Base-by-base conservation (phyloP, 345 rosid genomes). In the Turnera subulata region DNA sequence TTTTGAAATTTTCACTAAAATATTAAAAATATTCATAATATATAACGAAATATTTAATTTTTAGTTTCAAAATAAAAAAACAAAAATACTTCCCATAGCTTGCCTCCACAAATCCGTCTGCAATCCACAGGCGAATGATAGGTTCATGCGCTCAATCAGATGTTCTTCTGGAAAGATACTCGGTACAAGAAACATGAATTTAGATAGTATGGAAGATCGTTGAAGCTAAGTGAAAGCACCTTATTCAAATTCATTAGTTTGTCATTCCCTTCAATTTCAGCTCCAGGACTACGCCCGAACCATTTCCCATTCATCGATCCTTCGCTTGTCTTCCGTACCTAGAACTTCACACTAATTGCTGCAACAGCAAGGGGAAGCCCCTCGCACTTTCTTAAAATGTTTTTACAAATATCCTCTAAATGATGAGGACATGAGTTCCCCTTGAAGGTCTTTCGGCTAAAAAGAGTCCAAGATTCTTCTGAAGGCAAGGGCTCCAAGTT, bases 331-430 rank as follows among this genome's bases (percentile, higher is more conserved):
- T 42, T 56, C 43, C 29, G 9, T 40, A 4, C 49, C 60, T 49
- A n/a, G n/a, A 56, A 56, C n/a, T 40, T 35, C 14, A 20, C 60
- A 56, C 60, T 40, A 15, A 56, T 42, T 11, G 60, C 32, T 21
- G 43, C 60, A 40, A 56, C 19, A 14, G 60, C 60, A 42, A 56
- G 60, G 9, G 60, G 60, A n/a, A 56, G 49, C n/a, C 60, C 49
- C 49, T 23, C 12, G 9, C 60, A 56, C 20, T 24, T 40, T 56
- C n/a, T 18, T 24, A 56, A 11, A 17, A 56, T 40, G n/a, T 43
- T 8, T 9, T 21, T 21, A 56, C 45, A 43, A 22, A 56, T 56
- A 40, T 13, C 20, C 14, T 9, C 24, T 49, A 56, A 43, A 56
- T 40, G 60, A 6, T 26, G 22, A 40, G 49, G 60, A 18, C 60